A percentile compares a stretch with the other conserved stretches of the same genome.
Evolutionary conservation across 768 basidiomycete genomes (phyloP).

Genomic region (Podaxis mareebaensis): DNA sequence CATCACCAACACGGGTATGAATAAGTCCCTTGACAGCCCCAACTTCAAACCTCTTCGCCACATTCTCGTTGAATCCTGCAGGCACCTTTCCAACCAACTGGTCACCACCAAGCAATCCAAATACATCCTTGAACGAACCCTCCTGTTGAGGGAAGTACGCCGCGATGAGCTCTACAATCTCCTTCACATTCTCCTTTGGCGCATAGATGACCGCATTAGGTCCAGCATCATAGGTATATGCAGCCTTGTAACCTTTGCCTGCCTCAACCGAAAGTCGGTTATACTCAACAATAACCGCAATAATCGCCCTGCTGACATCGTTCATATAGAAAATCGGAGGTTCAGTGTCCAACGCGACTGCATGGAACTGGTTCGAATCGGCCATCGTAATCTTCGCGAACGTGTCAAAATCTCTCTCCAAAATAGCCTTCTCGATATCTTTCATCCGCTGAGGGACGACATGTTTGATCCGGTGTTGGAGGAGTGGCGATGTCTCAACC

Average conservation of each 20-base stretch:
- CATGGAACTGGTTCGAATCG: conserved; percentile 99
- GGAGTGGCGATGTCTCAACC: conserved; percentile 85
- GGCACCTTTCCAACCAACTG: conserved; percentile 50
- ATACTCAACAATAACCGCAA: conserved; percentile 87
- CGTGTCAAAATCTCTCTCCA: conserved; percentile 74
- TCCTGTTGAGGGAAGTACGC: conserved; percentile 87
- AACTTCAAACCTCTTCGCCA: conserved; percentile 69
- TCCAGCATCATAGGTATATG: conserved; percentile 99
- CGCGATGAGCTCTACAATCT: conserved; percentile 75
- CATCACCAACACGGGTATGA: conserved; percentile 91
- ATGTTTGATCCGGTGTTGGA: conserved; percentile 83
- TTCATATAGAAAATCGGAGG: conserved; percentile 99
- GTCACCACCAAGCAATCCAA: conserved; percentile 55
- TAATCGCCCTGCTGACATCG: conserved; percentile 93
- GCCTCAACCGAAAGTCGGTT: conserved; percentile 73
- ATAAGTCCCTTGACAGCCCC: conserved; percentile 90
- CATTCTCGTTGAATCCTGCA: conserved; percentile 75
- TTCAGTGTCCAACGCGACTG: conserved; percentile 93
- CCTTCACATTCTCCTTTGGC: conserved; percentile 69
- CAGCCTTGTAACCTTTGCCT: conserved; percentile 70
- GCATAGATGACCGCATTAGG: conserved; percentile 99
- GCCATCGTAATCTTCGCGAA: conserved; percentile 95
- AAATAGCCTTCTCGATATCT: conserved; percentile 79
- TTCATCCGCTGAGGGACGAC: conserved; percentile 90
- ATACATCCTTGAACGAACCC: conserved; percentile 71